These are phyloP conservation scores for Botrytis tulipae DNA, from an alignment of 2,329 filamentous ascomycete species.

Conservation along the genomic window DNA sequence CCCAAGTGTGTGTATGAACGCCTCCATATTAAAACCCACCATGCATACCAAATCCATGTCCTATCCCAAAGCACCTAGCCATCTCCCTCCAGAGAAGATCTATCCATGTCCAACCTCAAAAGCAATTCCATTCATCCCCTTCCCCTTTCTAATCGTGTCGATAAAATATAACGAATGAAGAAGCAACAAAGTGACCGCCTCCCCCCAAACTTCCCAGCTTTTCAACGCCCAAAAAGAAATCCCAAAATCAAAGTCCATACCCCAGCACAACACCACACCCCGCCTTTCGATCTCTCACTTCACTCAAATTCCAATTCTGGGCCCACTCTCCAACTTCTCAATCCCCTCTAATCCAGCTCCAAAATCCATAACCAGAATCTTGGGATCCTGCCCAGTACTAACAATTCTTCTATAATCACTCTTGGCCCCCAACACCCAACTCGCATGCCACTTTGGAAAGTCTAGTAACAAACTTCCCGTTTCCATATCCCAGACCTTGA, in stretches of 20 bases:
- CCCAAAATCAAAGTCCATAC: not conserved
- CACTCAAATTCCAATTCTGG: not conserved
- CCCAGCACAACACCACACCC: not conserved
- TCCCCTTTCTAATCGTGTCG: not conserved
- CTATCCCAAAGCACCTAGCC: not conserved
- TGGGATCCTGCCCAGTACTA: conserved; percentile 89
- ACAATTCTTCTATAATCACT: conserved; percentile 93
- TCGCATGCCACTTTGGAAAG: conserved; percentile 92
- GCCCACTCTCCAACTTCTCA: conserved; percentile 37
- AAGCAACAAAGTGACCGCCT: not conserved
- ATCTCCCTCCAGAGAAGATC: not conserved
- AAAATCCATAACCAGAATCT: conserved; percentile 93
- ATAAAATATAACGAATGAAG: not conserved
- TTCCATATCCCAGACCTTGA: conserved; percentile 89
- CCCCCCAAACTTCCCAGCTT: not conserved
- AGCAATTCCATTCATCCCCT: not conserved
- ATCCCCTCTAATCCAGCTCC: conserved; percentile 60
- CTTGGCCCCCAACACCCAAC: conserved; percentile 96
- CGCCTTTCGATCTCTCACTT: no score
- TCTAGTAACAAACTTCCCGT: conserved; percentile 75
- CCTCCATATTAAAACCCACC: not conserved
- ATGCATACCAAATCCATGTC: not conserved
- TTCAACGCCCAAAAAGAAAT: not conserved
- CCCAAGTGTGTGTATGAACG: not conserved
- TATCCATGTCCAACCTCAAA: conserved; percentile 3